Conservation (phyloP, 495 filamentous ascomycete species). For the Daldinia bambusicola region DNA sequence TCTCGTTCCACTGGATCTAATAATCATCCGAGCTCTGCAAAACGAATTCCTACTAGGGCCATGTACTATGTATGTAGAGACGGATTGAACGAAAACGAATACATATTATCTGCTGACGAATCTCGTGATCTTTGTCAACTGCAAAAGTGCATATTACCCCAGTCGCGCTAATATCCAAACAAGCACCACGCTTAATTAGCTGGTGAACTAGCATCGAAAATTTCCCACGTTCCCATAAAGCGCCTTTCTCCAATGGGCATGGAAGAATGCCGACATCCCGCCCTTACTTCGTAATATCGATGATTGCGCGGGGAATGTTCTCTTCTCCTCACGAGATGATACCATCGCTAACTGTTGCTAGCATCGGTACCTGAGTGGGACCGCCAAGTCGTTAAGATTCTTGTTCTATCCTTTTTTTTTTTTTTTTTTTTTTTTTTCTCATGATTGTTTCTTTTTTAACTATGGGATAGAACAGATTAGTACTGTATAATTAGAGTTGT, state of each 20-base stretch:
- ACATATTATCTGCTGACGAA: not conserved
- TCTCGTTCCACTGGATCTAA: not conserved
- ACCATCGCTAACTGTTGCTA: not conserved
- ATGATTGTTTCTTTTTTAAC: not conserved
- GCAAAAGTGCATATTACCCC: not conserved
- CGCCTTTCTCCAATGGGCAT: conserved; percentile 20
- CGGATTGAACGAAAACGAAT: not conserved
- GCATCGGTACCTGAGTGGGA: conserved; percentile 19
- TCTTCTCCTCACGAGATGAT: conserved; percentile 4
- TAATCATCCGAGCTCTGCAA: not conserved
- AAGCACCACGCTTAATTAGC: not conserved
- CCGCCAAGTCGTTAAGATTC: conserved; percentile 18
- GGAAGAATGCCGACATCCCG: conserved; percentile 11
- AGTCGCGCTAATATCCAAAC: not conserved
- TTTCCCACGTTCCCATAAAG: not conserved
- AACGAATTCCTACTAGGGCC: not conserved
- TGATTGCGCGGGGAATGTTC: conserved; percentile 2
- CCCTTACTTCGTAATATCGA: conserved; percentile 1
- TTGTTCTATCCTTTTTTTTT: conserved; percentile 22
- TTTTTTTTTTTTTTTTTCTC: no score
- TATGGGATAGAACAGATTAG: not conserved
- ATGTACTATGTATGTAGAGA: not conserved
- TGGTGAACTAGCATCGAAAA: not conserved
- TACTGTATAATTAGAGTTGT: not conserved
- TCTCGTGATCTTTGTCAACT: not conserved